These are phyloP conservation scores for Cucurbita argyrosperma DNA, from an alignment of 306 rosid species.

Conservation along the genomic window DNA sequence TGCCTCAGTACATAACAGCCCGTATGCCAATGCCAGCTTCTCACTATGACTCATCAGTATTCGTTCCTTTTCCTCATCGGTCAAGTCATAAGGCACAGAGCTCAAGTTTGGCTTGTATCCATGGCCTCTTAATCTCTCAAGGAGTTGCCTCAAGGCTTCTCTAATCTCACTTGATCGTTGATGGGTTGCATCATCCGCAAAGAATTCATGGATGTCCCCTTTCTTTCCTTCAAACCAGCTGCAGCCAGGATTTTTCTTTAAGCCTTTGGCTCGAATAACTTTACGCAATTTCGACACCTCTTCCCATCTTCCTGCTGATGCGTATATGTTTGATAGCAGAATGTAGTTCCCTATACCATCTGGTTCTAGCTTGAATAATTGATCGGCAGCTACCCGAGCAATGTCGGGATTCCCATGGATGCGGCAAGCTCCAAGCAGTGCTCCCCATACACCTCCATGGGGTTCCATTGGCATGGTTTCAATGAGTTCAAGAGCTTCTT, in stretches of 20 bases:
- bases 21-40: conserved; percentile 64
- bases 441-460: conserved; percentile 74
- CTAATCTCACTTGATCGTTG: conserved; percentile 36
- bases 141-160: conserved; percentile 42
- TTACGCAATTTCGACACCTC: conserved; percentile 57
- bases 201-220: conserved; percentile 47
- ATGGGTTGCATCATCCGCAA: conserved; percentile 48
- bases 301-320: conserved; percentile 66
- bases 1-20: conserved; percentile 30
- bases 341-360: conserved; percentile 54
- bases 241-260: conserved; percentile 51
- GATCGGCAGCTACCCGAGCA: conserved; percentile 52
- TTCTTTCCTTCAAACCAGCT: conserved; percentile 72
- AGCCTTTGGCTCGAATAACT: conserved; percentile 38
- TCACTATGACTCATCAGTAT: conserved; percentile 61
- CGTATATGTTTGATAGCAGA: conserved; percentile 50
- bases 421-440: conserved; percentile 77
- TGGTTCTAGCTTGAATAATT: conserved; percentile 66
- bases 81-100: conserved; percentile 41
- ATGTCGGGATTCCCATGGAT: conserved; percentile 44
- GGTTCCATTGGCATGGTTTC: conserved; percentile 58
- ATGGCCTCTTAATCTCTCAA: conserved; percentile 29
- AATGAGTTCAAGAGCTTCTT: conserved; percentile 49
- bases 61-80: conserved; percentile 34
- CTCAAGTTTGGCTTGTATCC: conserved; percentile 50